Percentiles rank a stretch among this genome's conserved stretches.
phyloP scores from a whole-genome alignment of 768 basidiomycete genomes.

The Tephrocybe sp. region DNA sequence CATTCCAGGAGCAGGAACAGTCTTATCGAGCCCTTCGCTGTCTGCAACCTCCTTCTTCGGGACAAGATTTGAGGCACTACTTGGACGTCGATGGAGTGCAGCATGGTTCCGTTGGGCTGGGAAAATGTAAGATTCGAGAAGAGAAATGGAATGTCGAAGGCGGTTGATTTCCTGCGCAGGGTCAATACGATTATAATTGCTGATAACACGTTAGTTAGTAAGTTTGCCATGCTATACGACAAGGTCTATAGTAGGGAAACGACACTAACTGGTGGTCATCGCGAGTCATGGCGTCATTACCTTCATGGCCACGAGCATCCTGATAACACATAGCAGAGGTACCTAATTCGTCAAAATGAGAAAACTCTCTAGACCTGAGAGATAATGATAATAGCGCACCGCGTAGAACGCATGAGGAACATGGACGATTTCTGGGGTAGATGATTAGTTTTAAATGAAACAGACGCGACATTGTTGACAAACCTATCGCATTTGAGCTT shows the following conservation, averaged over 20 bases:
- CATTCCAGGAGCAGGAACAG: slow-evolving; percentile 56
- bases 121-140: slow-evolving; percentile 60
- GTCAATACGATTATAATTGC: slow-evolving; percentile 49
- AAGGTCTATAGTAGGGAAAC: neutral
- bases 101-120: slow-evolving; percentile 37
- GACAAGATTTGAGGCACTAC: slow-evolving; percentile 34
- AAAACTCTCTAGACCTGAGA: neutral
- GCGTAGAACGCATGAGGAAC: slow-evolving; percentile 82
- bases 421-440: slow-evolving; percentile 70
- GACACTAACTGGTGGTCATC: slow-evolving; percentile 56
- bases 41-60: slow-evolving; percentile 57
- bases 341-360: slow-evolving; percentile 39
- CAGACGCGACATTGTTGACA: slow-evolving; percentile 16
- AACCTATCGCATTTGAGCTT: slow-evolving; percentile 89
- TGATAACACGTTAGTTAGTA: slow-evolving; percentile 12
- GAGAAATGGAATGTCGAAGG: slow-evolving; percentile 64
- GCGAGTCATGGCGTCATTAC: slow-evolving; percentile 46
- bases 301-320: slow-evolving; percentile 64
- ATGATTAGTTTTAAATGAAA: slow-evolving; percentile 13
- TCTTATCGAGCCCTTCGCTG: slow-evolving; percentile 43
- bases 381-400: slow-evolving; percentile 40
- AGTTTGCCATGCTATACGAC: slow-evolving; percentile 9
- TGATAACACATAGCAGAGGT: slow-evolving; percentile 82
- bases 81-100: slow-evolving; percentile 31
- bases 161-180: slow-evolving; percentile 65